These are phyloP conservation scores for Aureobasidium uvarum DNA, from an alignment of 2,329 filamentous ascomycete species.

Conservation along the genomic window DNA sequence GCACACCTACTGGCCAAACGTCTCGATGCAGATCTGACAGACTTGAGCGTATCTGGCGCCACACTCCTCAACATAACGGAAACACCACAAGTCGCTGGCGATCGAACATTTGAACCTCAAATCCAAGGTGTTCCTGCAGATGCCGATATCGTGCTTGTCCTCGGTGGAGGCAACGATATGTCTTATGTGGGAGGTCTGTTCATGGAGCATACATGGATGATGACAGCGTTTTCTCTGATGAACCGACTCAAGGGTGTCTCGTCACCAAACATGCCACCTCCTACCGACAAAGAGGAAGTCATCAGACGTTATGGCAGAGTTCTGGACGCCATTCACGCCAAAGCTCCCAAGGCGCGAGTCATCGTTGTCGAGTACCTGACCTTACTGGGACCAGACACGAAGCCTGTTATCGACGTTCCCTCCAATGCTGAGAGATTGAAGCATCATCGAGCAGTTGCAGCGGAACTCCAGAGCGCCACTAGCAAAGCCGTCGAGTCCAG, in stretches of 20 bases:
- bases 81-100: constrained; percentile 37
- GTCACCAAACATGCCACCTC: neutral
- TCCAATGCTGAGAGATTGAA: neutral
- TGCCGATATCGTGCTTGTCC: constrained; percentile 41
- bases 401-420: neutral
- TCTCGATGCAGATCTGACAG: constrained; percentile 35
- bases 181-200: constrained; percentile 42
- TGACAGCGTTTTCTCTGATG: neutral
- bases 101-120: constrained; percentile 40
- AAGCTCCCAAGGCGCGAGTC: neutral
- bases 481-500: neutral
- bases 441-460: constrained; percentile 3
- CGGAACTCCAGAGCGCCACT: neutral
- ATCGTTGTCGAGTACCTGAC: constrained; percentile 16
- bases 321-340: constrained; percentile 4
- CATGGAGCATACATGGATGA: constrained; percentile 31
- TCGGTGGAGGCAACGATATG: constrained; percentile 44
- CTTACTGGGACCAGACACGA: neutral
- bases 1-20: constrained; percentile 37
- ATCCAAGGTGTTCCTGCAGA: constrained; percentile 38
- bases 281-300: neutral
- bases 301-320: neutral
- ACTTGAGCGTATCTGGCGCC: constrained; percentile 40
- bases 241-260: neutral
- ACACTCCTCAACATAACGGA: constrained; percentile 42